Conservation (phyloP, 306 rosid species). For the Cucurbita argyrosperma region DNA sequence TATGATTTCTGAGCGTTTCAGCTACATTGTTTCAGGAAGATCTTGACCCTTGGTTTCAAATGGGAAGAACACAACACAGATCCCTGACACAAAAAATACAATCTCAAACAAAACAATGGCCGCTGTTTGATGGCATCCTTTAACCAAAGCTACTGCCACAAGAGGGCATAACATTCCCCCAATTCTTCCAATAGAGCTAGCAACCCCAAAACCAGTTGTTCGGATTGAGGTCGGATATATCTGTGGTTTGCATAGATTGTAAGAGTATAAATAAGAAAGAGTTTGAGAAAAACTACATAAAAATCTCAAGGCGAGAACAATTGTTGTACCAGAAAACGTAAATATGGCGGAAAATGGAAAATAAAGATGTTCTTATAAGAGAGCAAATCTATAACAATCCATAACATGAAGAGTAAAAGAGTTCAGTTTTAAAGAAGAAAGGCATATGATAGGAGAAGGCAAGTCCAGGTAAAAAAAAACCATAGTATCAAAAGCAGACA, state of each 20-base stretch:
- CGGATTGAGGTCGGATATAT: slow-evolving; percentile 81
- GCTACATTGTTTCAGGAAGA: slow-evolving; percentile 35
- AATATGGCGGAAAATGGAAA: neutral
- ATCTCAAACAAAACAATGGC: slow-evolving; percentile 65
- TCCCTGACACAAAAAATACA: slow-evolving; percentile 58
- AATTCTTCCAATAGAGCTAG: slow-evolving; percentile 75
- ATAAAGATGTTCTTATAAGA: neutral
- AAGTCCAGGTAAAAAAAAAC: neutral
- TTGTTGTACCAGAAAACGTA: neutral
- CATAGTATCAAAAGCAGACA: neutral
- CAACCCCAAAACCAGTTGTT: slow-evolving; percentile 88
- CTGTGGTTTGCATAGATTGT: slow-evolving; percentile 20
- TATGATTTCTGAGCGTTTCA: neutral
- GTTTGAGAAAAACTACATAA: neutral
- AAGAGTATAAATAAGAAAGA: neutral
- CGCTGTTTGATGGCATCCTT: slow-evolving; percentile 70
- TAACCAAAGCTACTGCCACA: slow-evolving; percentile 77
- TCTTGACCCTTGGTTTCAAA: slow-evolving; percentile 80
- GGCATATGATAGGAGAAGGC: slow-evolving; percentile 12
- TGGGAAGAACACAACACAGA: slow-evolving; percentile 62
- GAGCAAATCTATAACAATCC: neutral
- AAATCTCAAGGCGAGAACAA: neutral
- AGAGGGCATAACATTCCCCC: slow-evolving; percentile 90
- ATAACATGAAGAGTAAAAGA: neutral
- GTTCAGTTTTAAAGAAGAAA: neutral